Evolutionary conservation across 2,329 filamentous ascomycete species (phyloP).

Genomic region (Xylariaceae sp.): DNA sequence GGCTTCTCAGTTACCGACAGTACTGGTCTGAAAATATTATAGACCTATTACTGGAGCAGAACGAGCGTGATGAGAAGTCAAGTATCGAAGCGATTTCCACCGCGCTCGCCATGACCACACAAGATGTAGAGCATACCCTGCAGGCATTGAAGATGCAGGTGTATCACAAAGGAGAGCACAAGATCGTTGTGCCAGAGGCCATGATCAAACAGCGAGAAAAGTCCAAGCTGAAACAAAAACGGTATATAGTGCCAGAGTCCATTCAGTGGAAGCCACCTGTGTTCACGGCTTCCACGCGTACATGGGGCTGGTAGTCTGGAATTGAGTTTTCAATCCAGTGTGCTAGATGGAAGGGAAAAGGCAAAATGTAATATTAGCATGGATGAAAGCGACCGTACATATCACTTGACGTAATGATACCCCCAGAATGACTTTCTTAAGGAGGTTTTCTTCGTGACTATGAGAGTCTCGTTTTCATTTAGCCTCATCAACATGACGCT

Average conservation of each 20-base stretch:
- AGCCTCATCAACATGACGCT: conserved; percentile 1
- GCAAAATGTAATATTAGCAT: no score
- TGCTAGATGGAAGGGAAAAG: no score
- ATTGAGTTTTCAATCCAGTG: no score
- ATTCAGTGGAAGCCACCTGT: conserved; percentile 96
- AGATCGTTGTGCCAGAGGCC: conserved; percentile 86
- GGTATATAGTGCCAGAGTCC: conserved; percentile 71
- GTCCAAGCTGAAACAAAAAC: conserved; percentile 73
- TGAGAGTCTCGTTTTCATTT: conserved; percentile 5
- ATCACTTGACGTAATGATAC: no score
- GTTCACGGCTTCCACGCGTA: conserved; percentile 83
- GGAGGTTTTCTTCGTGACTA: no score
- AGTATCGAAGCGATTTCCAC: conserved; percentile 84
- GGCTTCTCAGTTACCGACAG: conserved; percentile 88
- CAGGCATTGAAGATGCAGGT: conserved; percentile 93
- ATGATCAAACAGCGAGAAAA: conserved; percentile 78
- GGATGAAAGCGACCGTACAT: neutral
- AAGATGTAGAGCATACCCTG: conserved; percentile 91
- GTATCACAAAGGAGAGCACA: conserved; percentile 94
- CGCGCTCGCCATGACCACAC: conserved; percentile 89
- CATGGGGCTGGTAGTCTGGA: conserved; percentile 83
- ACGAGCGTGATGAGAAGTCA: conserved; percentile 66
- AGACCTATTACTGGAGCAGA: conserved; percentile 74
- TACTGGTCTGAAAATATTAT: conserved; percentile 97
- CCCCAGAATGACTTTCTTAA: no score